A percentile compares a stretch with the other conserved stretches of the same genome.
Conservation (phyloP, 306 rosid genomes). For the Casuarina glauca region DNA sequence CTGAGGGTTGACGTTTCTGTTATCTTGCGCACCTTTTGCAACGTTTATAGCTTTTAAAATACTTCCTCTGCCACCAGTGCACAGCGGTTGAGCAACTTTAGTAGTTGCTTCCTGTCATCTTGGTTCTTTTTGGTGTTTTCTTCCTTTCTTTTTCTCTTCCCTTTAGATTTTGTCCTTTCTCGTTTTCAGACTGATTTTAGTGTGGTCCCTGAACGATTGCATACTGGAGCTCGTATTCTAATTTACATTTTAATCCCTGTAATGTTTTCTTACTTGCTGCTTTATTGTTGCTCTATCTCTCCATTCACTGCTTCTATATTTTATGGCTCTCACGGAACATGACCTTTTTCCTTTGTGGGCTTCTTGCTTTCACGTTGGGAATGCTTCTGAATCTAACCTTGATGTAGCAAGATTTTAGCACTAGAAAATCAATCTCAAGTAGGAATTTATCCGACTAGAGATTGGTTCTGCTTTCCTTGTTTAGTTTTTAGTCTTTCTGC, state of each 20-base stretch:
- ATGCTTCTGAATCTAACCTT: background rate
- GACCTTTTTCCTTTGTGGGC: background rate
- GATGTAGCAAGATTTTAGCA: background rate
- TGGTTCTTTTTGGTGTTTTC: background rate
- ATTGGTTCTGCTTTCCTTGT: background rate
- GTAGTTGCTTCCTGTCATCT: background rate
- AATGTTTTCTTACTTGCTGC: background rate
- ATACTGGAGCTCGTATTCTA: background rate
- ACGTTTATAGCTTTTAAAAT: background rate
- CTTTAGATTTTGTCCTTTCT: background rate
- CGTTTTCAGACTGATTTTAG: background rate
- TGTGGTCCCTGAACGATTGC: background rate
- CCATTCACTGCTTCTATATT: background rate
- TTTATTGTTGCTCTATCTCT: background rate
- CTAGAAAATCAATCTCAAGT: background rate
- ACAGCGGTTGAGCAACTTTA: background rate
- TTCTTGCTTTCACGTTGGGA: background rate
- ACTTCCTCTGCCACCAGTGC: background rate
- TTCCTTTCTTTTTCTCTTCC: background rate
- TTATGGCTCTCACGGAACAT: background rate
- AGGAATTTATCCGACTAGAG: background rate
- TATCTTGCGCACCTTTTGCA: background rate
- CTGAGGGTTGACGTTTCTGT: background rate
- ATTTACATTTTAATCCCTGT: background rate
- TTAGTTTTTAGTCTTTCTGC: background rate